Percentiles rank a stretch among this genome's conserved stretches.
Conservation (phyloP, 2,329 filamentous ascomycete species). For the Daldinia sp. region DNA sequence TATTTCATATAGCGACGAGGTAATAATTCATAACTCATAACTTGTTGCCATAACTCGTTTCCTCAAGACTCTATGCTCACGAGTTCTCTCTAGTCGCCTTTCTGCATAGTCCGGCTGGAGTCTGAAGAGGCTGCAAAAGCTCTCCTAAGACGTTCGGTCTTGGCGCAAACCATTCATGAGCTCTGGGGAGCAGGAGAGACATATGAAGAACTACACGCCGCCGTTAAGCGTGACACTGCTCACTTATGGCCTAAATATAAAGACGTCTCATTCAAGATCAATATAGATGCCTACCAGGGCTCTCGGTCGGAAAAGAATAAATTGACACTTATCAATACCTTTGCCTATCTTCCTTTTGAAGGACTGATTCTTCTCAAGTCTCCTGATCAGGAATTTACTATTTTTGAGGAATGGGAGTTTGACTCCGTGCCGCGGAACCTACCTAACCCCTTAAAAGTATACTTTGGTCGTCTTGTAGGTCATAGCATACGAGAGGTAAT, state of each 20-base stretch:
- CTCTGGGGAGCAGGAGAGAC: constrained; percentile 82
- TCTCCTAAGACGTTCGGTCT: constrained; percentile 81
- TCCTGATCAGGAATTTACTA: constrained; percentile 79
- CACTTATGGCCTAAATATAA: constrained; percentile 76
- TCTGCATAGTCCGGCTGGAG: constrained; percentile 79
- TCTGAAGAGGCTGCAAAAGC: constrained; percentile 72
- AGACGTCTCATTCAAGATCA: constrained; percentile 81
- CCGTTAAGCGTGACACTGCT: constrained; percentile 69
- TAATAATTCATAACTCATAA: constrained; percentile 59
- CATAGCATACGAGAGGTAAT: constrained; percentile 75
- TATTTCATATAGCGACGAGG: constrained; percentile 78
- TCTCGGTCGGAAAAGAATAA: constrained; percentile 74
- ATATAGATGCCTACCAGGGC: constrained; percentile 83
- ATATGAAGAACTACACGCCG: constrained; percentile 76
- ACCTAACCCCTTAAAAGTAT: constrained; percentile 70
- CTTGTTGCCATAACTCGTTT: neutral
- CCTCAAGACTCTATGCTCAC: constrained; percentile 9
- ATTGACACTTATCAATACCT: constrained; percentile 82
- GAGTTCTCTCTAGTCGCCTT: constrained; percentile 75
- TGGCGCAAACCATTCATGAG: constrained; percentile 86
- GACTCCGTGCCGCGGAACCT: constrained; percentile 62
- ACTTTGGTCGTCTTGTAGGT: constrained; percentile 79
- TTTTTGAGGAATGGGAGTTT: constrained; percentile 84
- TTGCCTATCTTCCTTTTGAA: constrained; percentile 80
- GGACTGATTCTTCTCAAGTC: constrained; percentile 82